Evolutionary conservation across 78 protist genomes (phyloP).

Genomic region (Dictyostelium discoideum): DNA sequence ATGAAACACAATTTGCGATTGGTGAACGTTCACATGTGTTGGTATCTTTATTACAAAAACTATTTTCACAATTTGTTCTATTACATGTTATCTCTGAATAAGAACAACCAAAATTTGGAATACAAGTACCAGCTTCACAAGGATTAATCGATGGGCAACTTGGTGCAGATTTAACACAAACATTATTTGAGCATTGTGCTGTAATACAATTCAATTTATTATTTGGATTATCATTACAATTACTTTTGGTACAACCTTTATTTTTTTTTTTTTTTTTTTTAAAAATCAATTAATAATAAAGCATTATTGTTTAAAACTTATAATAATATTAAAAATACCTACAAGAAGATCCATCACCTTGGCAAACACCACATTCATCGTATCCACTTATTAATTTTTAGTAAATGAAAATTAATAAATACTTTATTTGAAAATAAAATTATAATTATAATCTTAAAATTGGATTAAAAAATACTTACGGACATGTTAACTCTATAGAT

Average conservation of each 20-base stretch:
- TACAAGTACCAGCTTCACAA: not conserved
- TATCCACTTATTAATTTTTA: not conserved
- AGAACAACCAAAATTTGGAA: not conserved
- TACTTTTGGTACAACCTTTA: not conserved
- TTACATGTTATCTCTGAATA: not conserved
- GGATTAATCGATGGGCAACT: not conserved
- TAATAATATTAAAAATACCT: not conserved
- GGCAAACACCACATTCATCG: slow-evolving; percentile 60
- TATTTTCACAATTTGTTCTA: not conserved
- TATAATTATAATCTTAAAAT: no score
- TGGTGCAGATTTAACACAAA: not conserved
- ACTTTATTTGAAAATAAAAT: no score
- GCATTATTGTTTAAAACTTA: no score
- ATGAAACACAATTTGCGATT: not conserved
- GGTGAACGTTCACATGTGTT: not conserved
- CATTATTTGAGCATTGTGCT: not conserved
- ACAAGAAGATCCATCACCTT: slow-evolving; percentile 23
- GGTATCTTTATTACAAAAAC: not conserved
- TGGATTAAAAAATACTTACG: not conserved
- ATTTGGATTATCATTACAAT: not conserved
- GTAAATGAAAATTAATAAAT: not conserved
- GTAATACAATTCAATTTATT: not conserved
- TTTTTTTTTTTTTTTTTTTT: no score
- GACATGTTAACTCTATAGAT: not conserved
- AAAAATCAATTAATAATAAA: no score